phyloP scores from a whole-genome alignment of 2,329 filamentous ascomycete genomes.

The Periconia sp. region DNA sequence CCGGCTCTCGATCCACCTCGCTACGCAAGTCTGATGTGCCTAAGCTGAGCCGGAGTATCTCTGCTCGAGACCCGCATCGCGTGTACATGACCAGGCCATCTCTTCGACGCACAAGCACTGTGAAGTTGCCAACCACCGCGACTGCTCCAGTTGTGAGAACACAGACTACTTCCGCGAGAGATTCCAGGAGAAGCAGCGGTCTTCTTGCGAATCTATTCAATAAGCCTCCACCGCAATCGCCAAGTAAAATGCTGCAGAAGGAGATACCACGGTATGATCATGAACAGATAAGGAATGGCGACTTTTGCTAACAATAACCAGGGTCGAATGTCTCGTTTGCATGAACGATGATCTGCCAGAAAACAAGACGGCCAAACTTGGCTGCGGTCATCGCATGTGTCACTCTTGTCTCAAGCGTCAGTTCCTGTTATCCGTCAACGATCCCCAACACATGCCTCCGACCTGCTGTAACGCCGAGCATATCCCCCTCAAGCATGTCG shows the following conservation, averaged over 20 bases:
- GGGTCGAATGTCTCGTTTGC: conserved; percentile 76
- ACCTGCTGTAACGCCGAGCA: conserved; percentile 76
- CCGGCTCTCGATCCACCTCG: conserved; percentile 39
- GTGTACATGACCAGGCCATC: conserved; percentile 36
- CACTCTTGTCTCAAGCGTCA: conserved; percentile 74
- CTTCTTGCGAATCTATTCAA: conserved; percentile 42
- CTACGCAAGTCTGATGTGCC: conserved; percentile 36
- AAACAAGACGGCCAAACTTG: conserved; percentile 71
- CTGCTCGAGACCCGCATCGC: conserved; percentile 38
- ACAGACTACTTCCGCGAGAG: conserved; percentile 26
- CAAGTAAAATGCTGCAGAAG: conserved; percentile 29
- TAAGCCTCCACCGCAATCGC: conserved; percentile 29
- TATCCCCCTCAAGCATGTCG: conserved; percentile 78
- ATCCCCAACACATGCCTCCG: conserved; percentile 84
- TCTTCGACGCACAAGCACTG: conserved; percentile 35
- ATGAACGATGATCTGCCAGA: conserved; percentile 69
- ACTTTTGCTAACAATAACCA: conserved; percentile 42
- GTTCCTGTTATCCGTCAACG: conserved; percentile 77
- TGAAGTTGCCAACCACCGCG: conserved; percentile 29
- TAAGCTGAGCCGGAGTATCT: conserved; percentile 38
- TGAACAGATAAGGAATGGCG: background rate
- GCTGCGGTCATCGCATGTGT: conserved; percentile 84
- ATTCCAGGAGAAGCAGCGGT: conserved; percentile 37
- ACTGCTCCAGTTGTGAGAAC: conserved; percentile 25
- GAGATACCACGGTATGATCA: conserved; percentile 30